Conservation (phyloP, 139 green algal genomes). For the Coelastrella sp. region DNA sequence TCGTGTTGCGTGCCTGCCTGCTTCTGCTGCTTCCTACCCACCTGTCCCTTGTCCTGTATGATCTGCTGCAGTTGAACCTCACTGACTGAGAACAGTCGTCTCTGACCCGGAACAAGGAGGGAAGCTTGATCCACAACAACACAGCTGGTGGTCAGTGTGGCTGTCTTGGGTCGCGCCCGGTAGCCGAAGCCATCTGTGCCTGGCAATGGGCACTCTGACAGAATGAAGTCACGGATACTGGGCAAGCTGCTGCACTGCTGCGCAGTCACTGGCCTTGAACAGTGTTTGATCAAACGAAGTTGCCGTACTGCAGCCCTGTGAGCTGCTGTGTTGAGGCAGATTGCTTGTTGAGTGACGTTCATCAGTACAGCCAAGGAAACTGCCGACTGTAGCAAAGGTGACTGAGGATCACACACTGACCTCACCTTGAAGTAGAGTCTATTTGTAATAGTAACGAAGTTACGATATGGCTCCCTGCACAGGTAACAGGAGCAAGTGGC, state of each 20-base stretch:
- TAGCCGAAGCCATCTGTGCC: conserved; percentile 8
- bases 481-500: no score
- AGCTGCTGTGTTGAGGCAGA: no score
- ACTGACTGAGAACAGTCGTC: neutral
- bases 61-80: conserved; percentile 23
- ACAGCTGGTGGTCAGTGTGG: neutral
- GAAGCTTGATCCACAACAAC: neutral
- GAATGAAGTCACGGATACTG: conserved; percentile 38
- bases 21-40: neutral
- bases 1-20: neutral
- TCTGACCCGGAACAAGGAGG: conserved; percentile 15
- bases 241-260: neutral
- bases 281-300: no score
- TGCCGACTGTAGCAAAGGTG: no score
- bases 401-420: no score
- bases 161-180: neutral
- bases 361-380: no score
- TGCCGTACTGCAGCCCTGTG: no score
- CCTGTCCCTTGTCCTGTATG: neutral
- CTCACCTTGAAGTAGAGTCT: no score
- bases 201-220: neutral
- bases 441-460: no score
- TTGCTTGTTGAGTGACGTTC: no score
- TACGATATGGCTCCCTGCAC: no score
- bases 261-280: no score